A percentile compares a stretch with the other conserved stretches of the same genome.
Evolutionary conservation across 2,329 filamentous ascomycete species (phyloP).

Genomic region (Exophiala phaeomuriformis): DNA sequence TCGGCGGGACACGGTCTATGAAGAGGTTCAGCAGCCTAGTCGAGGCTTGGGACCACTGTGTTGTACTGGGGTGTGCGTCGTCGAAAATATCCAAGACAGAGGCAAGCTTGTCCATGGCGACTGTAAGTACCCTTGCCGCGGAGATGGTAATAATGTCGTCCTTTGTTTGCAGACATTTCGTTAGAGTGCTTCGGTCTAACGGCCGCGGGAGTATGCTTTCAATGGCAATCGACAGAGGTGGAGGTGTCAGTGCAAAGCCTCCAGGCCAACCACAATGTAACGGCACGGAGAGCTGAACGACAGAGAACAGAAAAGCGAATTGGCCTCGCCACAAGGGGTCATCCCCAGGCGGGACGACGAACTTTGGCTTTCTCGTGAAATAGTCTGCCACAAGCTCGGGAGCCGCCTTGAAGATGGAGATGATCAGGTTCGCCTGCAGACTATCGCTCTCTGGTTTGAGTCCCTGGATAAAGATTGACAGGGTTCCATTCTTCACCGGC

Average conservation of each 20-base stretch:
- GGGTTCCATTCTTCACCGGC: conserved; percentile 68
- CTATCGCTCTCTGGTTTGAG: conserved; percentile 76
- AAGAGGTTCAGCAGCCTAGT: conserved; percentile 66
- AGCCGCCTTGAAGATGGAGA: conserved; percentile 69
- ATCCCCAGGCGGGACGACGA: conserved; percentile 83
- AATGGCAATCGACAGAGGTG: conserved; percentile 68
- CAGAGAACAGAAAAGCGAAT: conserved; percentile 77
- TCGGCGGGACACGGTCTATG: conserved; percentile 66
- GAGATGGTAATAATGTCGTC: conserved; percentile 78
- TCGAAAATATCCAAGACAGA: conserved; percentile 56
- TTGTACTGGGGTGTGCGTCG: conserved; percentile 36
- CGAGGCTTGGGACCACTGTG: conserved; percentile 63
- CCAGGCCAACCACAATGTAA: conserved; percentile 57
- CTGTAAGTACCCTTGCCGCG: conserved; percentile 67
- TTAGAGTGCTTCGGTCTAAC: conserved; percentile 69
- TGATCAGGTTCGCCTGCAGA: conserved; percentile 71
- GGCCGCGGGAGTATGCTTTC: conserved; percentile 82
- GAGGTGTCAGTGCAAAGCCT: conserved; percentile 60
- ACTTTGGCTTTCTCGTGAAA: conserved; percentile 70
- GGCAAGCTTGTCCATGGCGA: conserved; percentile 71
- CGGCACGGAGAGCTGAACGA: conserved; percentile 68
- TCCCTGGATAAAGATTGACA: conserved; percentile 70
- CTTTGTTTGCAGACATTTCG: conserved; percentile 69
- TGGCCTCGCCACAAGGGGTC: conserved; percentile 94
- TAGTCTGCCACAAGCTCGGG: conserved; percentile 86